Conservation (phyloP, 73 alveolate genomes). For the Stentor coeruleus region DNA sequence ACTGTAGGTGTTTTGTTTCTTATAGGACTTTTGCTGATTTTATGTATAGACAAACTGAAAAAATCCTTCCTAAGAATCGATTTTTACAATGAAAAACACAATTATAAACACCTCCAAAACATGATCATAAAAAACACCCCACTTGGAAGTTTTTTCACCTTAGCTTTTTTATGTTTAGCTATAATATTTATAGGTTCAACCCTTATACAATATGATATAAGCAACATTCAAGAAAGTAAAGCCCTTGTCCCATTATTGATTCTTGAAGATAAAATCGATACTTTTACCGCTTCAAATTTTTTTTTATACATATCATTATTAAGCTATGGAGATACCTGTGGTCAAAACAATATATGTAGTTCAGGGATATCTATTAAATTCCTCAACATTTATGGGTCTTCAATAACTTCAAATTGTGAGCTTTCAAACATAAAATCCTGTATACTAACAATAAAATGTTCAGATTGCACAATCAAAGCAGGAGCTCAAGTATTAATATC, state of each 20-base stretch:
- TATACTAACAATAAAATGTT: background rate
- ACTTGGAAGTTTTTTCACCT: conserved; percentile 6
- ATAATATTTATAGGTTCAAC: background rate
- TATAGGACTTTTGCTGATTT: background rate
- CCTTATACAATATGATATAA: background rate
- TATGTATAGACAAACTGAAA: background rate
- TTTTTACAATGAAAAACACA: background rate
- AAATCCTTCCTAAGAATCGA: background rate
- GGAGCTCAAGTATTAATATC: background rate
- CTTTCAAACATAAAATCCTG: background rate
- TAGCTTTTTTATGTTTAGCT: background rate
- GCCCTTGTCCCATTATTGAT: conserved; percentile 5
- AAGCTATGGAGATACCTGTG: background rate
- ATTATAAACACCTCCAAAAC: background rate
- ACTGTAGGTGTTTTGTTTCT: background rate
- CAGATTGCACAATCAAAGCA: background rate
- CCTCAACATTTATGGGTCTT: background rate
- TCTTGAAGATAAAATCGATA: background rate
- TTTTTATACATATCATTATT: background rate
- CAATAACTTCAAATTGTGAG: background rate
- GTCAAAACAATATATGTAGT: background rate
- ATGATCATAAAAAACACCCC: background rate
- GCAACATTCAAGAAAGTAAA: conserved; percentile 18
- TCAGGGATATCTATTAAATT: background rate
- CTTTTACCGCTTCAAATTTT: background rate